These are phyloP conservation scores for Raphidocelis subcapitata DNA, from an alignment of 139 green algal species.

Conservation along the genomic window DNA sequence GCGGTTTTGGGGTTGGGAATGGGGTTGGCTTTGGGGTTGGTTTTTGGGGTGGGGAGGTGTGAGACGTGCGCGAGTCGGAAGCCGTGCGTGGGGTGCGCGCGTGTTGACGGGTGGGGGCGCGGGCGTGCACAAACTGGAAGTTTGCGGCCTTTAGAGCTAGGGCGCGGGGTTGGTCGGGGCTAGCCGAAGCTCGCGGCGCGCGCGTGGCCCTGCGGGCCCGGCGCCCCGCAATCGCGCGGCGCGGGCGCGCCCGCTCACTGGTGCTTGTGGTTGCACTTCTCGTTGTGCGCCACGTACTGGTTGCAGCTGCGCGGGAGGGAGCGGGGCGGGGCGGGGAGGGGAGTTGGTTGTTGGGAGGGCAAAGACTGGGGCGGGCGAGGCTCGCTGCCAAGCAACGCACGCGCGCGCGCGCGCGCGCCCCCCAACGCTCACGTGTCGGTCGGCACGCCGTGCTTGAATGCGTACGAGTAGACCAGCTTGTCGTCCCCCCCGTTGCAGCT, in stretches of 20 bases:
- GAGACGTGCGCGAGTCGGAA: too few relatives aligned
- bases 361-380: background rate
- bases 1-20: too few relatives aligned
- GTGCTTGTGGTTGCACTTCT: conserved; percentile 61
- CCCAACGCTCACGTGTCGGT: background rate
- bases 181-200: background rate
- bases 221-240: conserved; percentile 38
- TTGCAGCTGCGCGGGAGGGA: conserved; percentile 90
- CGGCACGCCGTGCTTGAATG: conserved; percentile 33
- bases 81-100: conserved; percentile 2
- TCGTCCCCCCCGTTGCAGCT: conserved; percentile 67
- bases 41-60: too few relatives aligned
- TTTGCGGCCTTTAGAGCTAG: too few relatives aligned
- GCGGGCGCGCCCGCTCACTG: conserved; percentile 60
- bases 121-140: too few relatives aligned
- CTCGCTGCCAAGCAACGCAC: background rate
- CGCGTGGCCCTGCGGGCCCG: conserved; percentile 60
- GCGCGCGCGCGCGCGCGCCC: background rate
- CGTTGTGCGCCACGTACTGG: conserved; percentile 68
- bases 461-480: conserved; percentile 62
- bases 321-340: conserved; percentile 23
- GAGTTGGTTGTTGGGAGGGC: background rate
- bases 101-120: too few relatives aligned
- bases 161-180: too few relatives aligned
- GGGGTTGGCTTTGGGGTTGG: too few relatives aligned